Percentiles rank a stretch among this genome's conserved stretches.
phyloP scores from a whole-genome alignment of 1,284 basidiomycete species.

The Peniophora sp. region DNA sequence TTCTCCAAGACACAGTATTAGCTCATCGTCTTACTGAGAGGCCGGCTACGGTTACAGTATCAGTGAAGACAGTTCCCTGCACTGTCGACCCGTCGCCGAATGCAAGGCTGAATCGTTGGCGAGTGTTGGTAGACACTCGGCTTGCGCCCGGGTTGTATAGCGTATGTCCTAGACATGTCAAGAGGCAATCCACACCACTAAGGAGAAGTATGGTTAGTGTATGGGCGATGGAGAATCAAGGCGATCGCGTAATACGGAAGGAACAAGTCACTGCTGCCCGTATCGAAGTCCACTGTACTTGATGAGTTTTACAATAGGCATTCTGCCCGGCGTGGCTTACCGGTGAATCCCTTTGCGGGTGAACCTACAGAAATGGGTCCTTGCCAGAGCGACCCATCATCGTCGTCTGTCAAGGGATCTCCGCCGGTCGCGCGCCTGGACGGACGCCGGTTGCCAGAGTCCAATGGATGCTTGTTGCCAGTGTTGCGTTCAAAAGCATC shows the following conservation, averaged over 20 bases:
- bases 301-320: not conserved
- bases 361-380: conserved; percentile 20
- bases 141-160: conserved; percentile 10
- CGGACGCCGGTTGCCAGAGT: not conserved
- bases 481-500: conserved; percentile 11
- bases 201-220: too few species aligned
- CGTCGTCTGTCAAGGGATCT: conserved; percentile 10
- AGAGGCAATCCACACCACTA: conserved; percentile 7
- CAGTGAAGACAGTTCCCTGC: conserved; percentile 9
- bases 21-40: conserved; percentile 13
- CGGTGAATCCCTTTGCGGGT: conserved; percentile 15
- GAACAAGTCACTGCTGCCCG: conserved; percentile 15
- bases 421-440: conserved; percentile 10
- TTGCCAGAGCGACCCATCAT: conserved; percentile 15
- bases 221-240: too few species aligned
- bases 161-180: conserved; percentile 12
- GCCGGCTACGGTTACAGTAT: conserved; percentile 16
- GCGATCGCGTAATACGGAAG: conserved; percentile 8
- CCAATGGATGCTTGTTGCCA: conserved; percentile 8
- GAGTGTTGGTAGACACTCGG: conserved; percentile 5
- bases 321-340: conserved; percentile 4
- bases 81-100: conserved; percentile 13
- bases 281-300: conserved; percentile 15
- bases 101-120: conserved; percentile 8
- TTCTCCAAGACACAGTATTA: too few species aligned